A percentile compares a stretch with the other conserved stretches of the same genome.
Conservation (phyloP, 2,329 filamentous ascomycete species). For the Ophiosphaerella korrae region DNA sequence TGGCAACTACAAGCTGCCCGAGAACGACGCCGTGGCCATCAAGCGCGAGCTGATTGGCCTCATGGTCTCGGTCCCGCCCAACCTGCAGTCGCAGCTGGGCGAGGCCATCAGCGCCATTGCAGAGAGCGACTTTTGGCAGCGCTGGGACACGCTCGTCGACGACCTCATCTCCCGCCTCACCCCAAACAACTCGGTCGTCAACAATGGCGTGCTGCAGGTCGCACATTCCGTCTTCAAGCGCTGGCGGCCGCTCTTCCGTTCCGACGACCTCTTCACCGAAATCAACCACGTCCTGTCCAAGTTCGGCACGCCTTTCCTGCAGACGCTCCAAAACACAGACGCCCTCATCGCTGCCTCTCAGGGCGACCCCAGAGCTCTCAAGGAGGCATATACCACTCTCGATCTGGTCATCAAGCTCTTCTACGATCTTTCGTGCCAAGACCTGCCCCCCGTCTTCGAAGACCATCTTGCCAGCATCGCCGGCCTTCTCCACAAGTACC, state of each 20-base stretch:
- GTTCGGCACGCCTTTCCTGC: conserved; percentile 83
- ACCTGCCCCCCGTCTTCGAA: conserved; percentile 93
- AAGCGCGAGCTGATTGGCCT: conserved; percentile 94
- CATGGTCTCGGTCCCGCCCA: conserved; percentile 89
- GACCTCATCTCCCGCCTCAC: conserved; percentile 90
- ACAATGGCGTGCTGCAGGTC: conserved; percentile 93
- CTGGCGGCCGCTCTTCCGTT: conserved; percentile 93
- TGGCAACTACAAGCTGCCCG: conserved; percentile 85
- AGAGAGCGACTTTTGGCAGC: conserved; percentile 94
- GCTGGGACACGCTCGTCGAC: conserved; percentile 94
- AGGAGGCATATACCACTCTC: conserved; percentile 80
- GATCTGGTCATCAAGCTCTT: conserved; percentile 90
- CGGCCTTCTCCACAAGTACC: conserved; percentile 85
- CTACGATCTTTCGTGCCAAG: conserved; percentile 96
- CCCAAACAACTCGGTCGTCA: conserved; percentile 78
- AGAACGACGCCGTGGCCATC: conserved; percentile 84
- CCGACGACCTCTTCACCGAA: conserved; percentile 89
- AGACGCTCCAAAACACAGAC: conserved; percentile 76
- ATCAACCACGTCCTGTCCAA: conserved; percentile 92
- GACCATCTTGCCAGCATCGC: conserved; percentile 81
- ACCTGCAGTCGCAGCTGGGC: conserved; percentile 90
- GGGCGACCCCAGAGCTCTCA: conserved; percentile 74
- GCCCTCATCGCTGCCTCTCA: conserved; percentile 73
- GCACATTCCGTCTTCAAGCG: conserved; percentile 97
- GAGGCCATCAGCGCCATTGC: conserved; percentile 97